These are phyloP conservation scores for Hyparrhenia diplandra DNA, from an alignment of 176 grass and related monocot species.

Conservation along the genomic window DNA sequence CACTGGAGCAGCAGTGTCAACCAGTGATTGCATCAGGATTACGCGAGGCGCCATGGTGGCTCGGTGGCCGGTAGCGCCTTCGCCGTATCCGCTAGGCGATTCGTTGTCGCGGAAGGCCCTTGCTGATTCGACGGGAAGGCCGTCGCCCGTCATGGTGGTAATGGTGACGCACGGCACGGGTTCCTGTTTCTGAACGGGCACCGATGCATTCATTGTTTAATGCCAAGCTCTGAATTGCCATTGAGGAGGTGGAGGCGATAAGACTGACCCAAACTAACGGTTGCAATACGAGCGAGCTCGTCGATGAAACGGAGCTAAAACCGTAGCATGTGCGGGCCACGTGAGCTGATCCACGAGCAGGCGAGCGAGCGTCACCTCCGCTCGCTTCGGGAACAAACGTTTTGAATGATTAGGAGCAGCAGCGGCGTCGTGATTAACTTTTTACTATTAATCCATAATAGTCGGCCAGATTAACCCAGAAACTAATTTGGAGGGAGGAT, in stretches of 20 bases:
- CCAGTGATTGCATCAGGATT: conserved; percentile 20
- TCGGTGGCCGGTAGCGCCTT: background rate
- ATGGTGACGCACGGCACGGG: conserved; percentile 30
- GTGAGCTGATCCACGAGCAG: conserved; percentile 28
- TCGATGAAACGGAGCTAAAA: background rate
- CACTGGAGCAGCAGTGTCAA: background rate
- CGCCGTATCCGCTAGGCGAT: conserved; percentile 2
- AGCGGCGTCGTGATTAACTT: background rate
- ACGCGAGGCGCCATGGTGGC: background rate
- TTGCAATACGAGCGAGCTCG: background rate
- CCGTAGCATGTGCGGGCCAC: conserved; percentile 23
- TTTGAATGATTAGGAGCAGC: conserved; percentile 34
- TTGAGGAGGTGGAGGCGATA: background rate
- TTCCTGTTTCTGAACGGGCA: background rate
- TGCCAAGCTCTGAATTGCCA: background rate
- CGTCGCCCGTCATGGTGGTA: background rate
- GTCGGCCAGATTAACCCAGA: background rate
- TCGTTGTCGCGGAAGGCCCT: conserved; percentile 8
- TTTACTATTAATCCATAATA: background rate
- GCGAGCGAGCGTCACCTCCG: background rate
- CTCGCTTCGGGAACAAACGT: conserved; percentile 7
- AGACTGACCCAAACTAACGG: background rate
- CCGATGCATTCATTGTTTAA: conserved; percentile 35
- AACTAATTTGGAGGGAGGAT: background rate
- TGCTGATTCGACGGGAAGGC: background rate